These are phyloP conservation scores for Phanerodontia chrysosporium DNA, from an alignment of 768 basidiomycete genomes.

Conservation along the genomic window DNA sequence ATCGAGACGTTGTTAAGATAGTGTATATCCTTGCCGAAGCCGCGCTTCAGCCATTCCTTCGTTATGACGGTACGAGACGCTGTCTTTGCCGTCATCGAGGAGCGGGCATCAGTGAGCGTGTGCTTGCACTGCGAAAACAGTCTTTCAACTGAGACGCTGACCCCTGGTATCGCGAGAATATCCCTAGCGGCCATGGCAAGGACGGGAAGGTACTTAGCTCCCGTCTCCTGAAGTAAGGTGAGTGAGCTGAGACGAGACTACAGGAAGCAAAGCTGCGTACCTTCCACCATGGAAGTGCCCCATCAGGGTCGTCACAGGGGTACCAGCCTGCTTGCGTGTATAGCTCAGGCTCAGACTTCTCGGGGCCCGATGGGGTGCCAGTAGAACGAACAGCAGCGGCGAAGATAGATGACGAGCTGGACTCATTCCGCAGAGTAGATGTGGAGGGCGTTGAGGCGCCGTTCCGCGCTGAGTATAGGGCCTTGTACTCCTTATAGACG, in stretches of 20 bases:
- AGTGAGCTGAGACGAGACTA: neutral
- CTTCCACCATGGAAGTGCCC: neutral
- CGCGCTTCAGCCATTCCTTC: conserved; percentile 19
- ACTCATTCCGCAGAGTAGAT: no score
- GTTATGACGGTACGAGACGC: conserved; percentile 11
- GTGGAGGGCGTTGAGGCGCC: no score
- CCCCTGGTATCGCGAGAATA: conserved; percentile 18
- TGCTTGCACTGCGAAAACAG: conserved; percentile 17
- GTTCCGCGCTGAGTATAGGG: neutral
- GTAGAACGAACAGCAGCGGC: no score
- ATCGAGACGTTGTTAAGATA: conserved; percentile 13
- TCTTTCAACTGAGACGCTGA: conserved; percentile 19
- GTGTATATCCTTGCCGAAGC: conserved; percentile 15
- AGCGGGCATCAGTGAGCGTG: conserved; percentile 12
- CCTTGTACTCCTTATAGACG: neutral
- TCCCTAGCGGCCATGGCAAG: conserved; percentile 15
- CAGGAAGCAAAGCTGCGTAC: no score
- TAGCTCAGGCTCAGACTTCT: neutral
- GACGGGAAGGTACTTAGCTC: no score
- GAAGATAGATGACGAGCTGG: no score
- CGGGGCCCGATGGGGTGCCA: no score
- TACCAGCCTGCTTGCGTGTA: neutral
- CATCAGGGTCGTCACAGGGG: neutral
- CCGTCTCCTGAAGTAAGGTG: neutral
- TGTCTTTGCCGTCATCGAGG: conserved; percentile 16